Percentiles rank a stretch among this genome's conserved stretches.
Conservation (phyloP, 805 yeast species). For the Jamesozyma piceae region DNA sequence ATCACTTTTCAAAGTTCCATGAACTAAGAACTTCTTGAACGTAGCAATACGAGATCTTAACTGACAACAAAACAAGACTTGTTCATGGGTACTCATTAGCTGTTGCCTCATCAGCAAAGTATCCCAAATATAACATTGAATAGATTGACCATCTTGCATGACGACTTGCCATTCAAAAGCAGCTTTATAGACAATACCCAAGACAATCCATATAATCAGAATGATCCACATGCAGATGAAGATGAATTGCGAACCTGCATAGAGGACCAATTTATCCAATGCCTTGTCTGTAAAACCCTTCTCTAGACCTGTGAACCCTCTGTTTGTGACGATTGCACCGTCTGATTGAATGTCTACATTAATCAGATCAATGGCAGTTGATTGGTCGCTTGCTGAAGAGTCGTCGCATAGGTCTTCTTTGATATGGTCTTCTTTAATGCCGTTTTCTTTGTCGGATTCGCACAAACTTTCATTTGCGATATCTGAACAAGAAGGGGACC, state of each 20-base stretch:
- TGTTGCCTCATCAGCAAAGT: constrained; percentile 36
- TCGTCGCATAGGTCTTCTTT: too few relatives aligned
- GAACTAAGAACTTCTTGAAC: constrained; percentile 13
- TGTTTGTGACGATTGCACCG: constrained; percentile 15
- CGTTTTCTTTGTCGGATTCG: too few relatives aligned
- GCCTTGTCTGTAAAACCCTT: constrained; percentile 17
- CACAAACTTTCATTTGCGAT: too few relatives aligned
- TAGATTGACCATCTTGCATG: constrained; percentile 36
- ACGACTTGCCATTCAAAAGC: constrained; percentile 34
- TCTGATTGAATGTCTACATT: constrained; percentile 9
- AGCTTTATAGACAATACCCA: constrained; percentile 25
- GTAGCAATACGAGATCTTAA: constrained; percentile 25
- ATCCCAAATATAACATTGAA: constrained; percentile 34
- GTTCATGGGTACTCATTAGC: constrained; percentile 23
- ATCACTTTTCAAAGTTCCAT: too few relatives aligned
- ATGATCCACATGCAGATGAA: constrained; percentile 25
- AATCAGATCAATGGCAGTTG: constrained; percentile 9
- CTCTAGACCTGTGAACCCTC: constrained; percentile 22
- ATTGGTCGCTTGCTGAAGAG: too few relatives aligned
- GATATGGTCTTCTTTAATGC: too few relatives aligned
- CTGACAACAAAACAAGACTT: constrained; percentile 20
- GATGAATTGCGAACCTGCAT: constrained; percentile 24
- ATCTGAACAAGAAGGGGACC: too few relatives aligned
- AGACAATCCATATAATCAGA: constrained; percentile 22
- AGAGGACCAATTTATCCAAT: constrained; percentile 20